phyloP scores from a whole-genome alignment of 2,329 filamentous ascomycete species.

The Aspergillus amoenus region DNA sequence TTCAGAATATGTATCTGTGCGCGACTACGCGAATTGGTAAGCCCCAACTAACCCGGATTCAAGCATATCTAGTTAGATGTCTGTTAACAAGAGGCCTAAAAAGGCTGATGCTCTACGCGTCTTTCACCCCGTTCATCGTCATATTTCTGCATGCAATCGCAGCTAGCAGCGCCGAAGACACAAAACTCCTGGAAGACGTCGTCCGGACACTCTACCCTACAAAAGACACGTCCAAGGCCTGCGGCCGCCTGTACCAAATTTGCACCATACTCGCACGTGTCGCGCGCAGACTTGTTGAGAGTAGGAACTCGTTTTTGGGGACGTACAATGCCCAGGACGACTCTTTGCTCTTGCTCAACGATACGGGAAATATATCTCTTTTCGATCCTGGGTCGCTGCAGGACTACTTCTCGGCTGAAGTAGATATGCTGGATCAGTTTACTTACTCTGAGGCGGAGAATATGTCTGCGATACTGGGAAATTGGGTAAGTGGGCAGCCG shows the following conservation, averaged over 20 bases:
- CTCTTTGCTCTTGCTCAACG: conserved; percentile 7
- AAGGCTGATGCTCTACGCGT: conserved; percentile 25
- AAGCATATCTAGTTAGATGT: neutral
- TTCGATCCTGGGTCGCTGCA: conserved; percentile 1
- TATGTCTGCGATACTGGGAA: conserved; percentile 3
- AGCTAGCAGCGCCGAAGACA: conserved; percentile 16
- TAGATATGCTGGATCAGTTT: conserved; percentile 1
- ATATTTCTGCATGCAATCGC: conserved; percentile 22
- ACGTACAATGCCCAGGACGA: conserved; percentile 15
- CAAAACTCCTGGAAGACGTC: conserved; percentile 22
- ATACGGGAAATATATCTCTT: neutral
- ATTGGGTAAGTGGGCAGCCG: conserved; percentile 4
- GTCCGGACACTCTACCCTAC: conserved; percentile 12
- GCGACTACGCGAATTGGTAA: conserved; percentile 25
- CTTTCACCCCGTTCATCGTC: conserved; percentile 27
- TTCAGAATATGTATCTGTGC: conserved; percentile 2
- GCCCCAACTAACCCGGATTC: neutral
- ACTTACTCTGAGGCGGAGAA: conserved; percentile 1
- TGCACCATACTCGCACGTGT: conserved; percentile 16
- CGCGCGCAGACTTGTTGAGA: conserved; percentile 14
- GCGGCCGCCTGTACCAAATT: conserved; percentile 15
- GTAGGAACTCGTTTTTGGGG: conserved; percentile 6
- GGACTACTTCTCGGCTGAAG: conserved; percentile 4
- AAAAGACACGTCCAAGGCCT: conserved; percentile 12
- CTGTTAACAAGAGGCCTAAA: neutral